Percentiles rank a stretch among this genome's conserved stretches.
These are phyloP conservation scores for Rhizophagus prolifer DNA, from an alignment of 192 early-diverging fungal genomes.

Conservation along the genomic window DNA sequence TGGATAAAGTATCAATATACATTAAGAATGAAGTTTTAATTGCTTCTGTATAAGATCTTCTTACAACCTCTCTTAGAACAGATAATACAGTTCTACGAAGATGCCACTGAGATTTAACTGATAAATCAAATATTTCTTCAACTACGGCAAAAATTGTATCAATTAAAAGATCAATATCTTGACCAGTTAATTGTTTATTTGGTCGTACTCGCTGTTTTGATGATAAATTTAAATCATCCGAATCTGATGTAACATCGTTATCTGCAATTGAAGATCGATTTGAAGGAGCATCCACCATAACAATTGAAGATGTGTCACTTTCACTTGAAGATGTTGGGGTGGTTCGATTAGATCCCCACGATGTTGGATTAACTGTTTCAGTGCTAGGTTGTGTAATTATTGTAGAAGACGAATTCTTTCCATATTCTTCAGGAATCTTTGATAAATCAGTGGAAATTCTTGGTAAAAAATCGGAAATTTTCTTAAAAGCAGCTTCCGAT, in stretches of 20 bases:
- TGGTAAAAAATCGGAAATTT: neutral
- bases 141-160: conserved; percentile 20
- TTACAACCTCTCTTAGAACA: conserved; percentile 10
- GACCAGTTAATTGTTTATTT: conserved; percentile 21
- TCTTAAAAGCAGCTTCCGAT: neutral
- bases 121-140: conserved; percentile 30
- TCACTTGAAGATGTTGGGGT: neutral
- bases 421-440: neutral
- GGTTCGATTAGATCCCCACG: conserved; percentile 3
- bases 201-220: neutral
- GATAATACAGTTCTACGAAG: conserved; percentile 24
- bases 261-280: neutral
- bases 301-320: neutral
- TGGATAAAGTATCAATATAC: neutral
- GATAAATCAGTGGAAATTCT: neutral
- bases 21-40: conserved; percentile 7
- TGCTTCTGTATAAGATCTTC: conserved; percentile 17
- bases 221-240: neutral
- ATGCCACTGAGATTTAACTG: conserved; percentile 27
- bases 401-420: neutral
- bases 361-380: neutral
- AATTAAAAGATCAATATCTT: conserved; percentile 25
- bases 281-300: neutral
- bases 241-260: neutral
- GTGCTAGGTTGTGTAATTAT: neutral